Conservation (phyloP, 768 basidiomycete genomes). For the Collybia mongolica region DNA sequence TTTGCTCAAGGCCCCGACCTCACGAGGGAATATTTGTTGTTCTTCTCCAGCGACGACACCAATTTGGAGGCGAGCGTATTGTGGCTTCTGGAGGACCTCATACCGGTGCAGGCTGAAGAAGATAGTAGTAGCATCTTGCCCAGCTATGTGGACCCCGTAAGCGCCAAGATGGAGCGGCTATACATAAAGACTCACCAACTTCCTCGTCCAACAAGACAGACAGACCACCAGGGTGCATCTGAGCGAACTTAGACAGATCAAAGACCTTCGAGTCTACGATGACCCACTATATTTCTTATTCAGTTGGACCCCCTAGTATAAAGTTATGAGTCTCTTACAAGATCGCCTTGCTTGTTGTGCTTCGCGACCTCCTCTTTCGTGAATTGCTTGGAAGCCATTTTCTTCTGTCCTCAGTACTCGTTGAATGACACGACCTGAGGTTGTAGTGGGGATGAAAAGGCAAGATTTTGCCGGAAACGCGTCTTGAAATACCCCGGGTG, state of each 20-base stretch:
- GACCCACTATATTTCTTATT: constrained; percentile 56
- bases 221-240: constrained; percentile 81
- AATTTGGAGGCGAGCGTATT: constrained; percentile 71
- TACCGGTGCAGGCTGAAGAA: constrained; percentile 90
- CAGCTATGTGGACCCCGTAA: constrained; percentile 46
- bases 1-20: constrained; percentile 57
- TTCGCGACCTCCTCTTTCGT: constrained; percentile 39
- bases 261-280: constrained; percentile 65
- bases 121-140: constrained; percentile 82
- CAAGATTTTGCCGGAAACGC: background rate
- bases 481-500: too few species aligned
- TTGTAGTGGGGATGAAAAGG: background rate
- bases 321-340: constrained; percentile 40
- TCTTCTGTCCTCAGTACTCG: background rate
- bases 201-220: constrained; percentile 77
- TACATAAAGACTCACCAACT: constrained; percentile 50
- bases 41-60: constrained; percentile 68
- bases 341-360: constrained; percentile 79
- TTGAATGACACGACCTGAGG: background rate
- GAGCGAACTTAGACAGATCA: constrained; percentile 77
- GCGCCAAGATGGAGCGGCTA: background rate
- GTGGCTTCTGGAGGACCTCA: constrained; percentile 76
- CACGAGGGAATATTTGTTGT: constrained; percentile 36
- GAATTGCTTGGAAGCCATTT: constrained; percentile 30
- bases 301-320: background rate